A percentile compares a stretch with the other conserved stretches of the same genome.
phyloP scores from a whole-genome alignment of 2,329 filamentous ascomycete species.

The Coleophoma eucalyptorum region DNA sequence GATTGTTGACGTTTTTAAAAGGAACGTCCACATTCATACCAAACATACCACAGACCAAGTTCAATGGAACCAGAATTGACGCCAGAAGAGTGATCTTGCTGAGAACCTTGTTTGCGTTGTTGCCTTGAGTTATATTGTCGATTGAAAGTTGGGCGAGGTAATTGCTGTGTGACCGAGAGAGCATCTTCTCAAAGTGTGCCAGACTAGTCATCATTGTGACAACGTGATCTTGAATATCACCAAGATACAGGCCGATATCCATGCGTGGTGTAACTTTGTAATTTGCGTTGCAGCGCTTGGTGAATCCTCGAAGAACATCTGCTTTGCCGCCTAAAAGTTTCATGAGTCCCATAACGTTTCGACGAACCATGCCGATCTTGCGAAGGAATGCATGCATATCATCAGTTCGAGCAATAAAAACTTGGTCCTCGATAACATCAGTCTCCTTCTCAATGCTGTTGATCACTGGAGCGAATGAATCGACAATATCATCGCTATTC shows the following conservation, averaged over 20 bases:
- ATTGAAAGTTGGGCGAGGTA: slow-evolving; percentile 94
- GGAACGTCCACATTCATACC: slow-evolving; percentile 85
- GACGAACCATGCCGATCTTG: slow-evolving; percentile 84
- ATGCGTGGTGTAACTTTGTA: slow-evolving; percentile 93
- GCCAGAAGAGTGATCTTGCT: slow-evolving; percentile 94
- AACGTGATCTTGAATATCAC: slow-evolving; percentile 98
- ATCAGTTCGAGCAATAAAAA: slow-evolving; percentile 87
- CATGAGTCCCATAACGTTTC: slow-evolving; percentile 91
- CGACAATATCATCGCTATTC: slow-evolving; percentile 86
- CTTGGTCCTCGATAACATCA: slow-evolving; percentile 90
- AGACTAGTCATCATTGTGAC: slow-evolving; percentile 99
- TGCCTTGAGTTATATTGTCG: slow-evolving; percentile 85
- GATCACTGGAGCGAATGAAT: slow-evolving; percentile 89
- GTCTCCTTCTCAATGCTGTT: slow-evolving; percentile 82
- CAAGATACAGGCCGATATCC: slow-evolving; percentile 94
- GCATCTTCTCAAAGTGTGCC: slow-evolving; percentile 95
- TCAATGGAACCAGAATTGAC: slow-evolving; percentile 93
- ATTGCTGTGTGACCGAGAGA: slow-evolving; percentile 90
- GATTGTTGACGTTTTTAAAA: slow-evolving; percentile 41
- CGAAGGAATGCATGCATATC: slow-evolving; percentile 86
- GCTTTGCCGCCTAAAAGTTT: slow-evolving; percentile 93
- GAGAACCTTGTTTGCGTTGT: slow-evolving; percentile 81
- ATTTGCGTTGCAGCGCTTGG: slow-evolving; percentile 97
- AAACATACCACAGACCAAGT: slow-evolving; percentile 76
- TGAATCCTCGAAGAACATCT: slow-evolving; percentile 96